Percentiles rank a stretch among this genome's conserved stretches.
Evolutionary conservation across 177 flowering plant genomes (phyloP).

Genomic region (Vitis hybrid): DNA sequence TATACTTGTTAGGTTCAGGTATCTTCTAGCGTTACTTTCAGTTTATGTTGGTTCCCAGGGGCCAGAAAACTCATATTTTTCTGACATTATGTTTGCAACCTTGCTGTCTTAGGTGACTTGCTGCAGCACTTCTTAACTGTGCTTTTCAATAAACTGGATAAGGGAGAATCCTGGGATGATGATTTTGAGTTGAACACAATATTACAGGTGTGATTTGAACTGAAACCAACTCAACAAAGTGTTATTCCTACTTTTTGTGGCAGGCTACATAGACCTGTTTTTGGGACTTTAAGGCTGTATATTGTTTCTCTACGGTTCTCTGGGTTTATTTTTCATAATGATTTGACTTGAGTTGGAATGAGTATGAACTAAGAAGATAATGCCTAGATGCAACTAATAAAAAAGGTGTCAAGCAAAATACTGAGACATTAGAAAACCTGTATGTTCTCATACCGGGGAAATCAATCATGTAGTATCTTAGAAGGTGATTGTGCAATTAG

Average conservation of each 20-base stretch:
- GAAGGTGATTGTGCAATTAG: too few species aligned
- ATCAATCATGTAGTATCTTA: too few species aligned
- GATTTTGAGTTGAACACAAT: conserved; percentile 92
- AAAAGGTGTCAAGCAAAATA: too few species aligned
- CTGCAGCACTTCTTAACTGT: conserved; percentile 88
- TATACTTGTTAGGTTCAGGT: conserved; percentile 97
- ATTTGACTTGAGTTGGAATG: too few species aligned
- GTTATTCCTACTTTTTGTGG: not conserved
- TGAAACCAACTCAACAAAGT: not conserved
- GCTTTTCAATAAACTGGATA: conserved; percentile 80
- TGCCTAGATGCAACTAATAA: too few species aligned
- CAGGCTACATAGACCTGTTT: too few species aligned
- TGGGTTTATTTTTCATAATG: too few species aligned
- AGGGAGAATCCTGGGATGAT: conserved; percentile 87
- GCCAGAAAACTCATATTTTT: not conserved
- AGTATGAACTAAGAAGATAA: too few species aligned
- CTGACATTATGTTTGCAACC: conserved; percentile 1
- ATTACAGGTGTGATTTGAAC: conserved; percentile 60
- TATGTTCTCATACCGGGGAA: too few species aligned
- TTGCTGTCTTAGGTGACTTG: conserved; percentile 71
- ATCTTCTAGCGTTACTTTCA: conserved; percentile 7
- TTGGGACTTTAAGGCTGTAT: too few species aligned
- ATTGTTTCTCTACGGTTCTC: too few species aligned
- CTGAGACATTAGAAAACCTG: too few species aligned
- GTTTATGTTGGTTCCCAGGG: not conserved